Evolutionary conservation across 2,329 filamentous ascomycete genomes (phyloP).

Genomic region (Scleromitrula shiraiana): DNA sequence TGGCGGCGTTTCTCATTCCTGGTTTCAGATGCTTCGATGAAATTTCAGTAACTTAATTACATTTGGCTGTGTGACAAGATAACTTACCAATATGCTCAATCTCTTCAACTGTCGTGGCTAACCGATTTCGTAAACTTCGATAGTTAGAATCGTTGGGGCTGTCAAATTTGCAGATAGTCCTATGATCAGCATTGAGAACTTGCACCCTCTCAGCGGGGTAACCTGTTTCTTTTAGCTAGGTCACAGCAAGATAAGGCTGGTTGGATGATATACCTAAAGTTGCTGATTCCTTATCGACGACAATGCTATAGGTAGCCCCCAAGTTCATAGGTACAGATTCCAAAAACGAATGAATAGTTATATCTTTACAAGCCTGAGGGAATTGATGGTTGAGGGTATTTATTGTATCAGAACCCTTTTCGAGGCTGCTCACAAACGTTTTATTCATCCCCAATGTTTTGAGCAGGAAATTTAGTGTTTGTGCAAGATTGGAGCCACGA

Average conservation of each 20-base stretch:
- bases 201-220: too few species aligned
- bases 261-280: too few species aligned
- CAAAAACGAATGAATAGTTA: conserved; percentile 37
- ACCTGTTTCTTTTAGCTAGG: conserved; percentile 26
- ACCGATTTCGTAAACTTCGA: conserved; percentile 9
- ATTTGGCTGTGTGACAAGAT: neutral
- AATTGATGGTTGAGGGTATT: conserved; percentile 39
- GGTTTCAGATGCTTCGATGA: neutral
- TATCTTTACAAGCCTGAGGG: conserved; percentile 31
- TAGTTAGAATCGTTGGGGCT: conserved; percentile 23
- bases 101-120: conserved; percentile 20
- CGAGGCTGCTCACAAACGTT: conserved; percentile 34
- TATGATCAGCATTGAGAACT: conserved; percentile 32
- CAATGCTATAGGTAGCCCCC: too few species aligned
- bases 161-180: conserved; percentile 29
- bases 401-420: conserved; percentile 30
- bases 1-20: neutral
- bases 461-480: conserved; percentile 30
- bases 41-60: neutral
- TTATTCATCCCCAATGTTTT: conserved; percentile 31
- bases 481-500: conserved; percentile 33
- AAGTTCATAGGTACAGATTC: too few species aligned
- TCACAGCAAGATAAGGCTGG: too few species aligned
- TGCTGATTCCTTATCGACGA: conserved; percentile 26
- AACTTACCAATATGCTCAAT: conserved; percentile 7